Evolutionary conservation across 805 yeast genomes (phyloP).

Genomic region (Ogataea thermomethanolica): DNA sequence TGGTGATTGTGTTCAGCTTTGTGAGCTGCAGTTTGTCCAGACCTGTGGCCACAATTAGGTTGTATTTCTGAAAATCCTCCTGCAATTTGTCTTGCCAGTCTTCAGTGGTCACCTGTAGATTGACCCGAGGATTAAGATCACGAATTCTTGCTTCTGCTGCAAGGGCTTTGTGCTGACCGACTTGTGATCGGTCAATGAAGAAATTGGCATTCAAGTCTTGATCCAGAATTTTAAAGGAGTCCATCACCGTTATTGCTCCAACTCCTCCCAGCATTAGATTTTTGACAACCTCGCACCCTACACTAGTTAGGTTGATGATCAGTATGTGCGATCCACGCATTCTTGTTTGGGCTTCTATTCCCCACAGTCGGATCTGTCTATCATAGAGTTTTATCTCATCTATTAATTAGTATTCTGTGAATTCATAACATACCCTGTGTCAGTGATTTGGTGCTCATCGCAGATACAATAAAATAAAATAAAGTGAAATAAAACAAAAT

Average conservation of each 20-base stretch:
- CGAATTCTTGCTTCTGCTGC: conserved; percentile 54
- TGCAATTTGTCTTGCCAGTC: conserved; percentile 26
- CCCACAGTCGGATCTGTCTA: conserved; percentile 95
- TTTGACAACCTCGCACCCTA: conserved; percentile 80
- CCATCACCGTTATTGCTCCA: conserved; percentile 71
- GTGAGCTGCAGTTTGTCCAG: conserved; percentile 40
- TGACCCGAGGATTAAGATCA: conserved; percentile 79
- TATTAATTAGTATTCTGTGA: conserved; percentile 7
- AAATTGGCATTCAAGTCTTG: conserved; percentile 74
- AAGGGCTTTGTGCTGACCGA: conserved; percentile 55
- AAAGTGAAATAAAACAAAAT: neutral
- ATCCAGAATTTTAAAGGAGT: conserved; percentile 48
- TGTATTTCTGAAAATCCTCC: conserved; percentile 51
- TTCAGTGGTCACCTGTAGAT: conserved; percentile 42
- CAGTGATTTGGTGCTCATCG: conserved; percentile 5
- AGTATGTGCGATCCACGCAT: conserved; percentile 71
- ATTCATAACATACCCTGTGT: conserved; percentile 15
- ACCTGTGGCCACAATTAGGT: conserved; percentile 75
- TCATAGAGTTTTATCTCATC: conserved; percentile 93
- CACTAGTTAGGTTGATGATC: conserved; percentile 67
- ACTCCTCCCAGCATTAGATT: conserved; percentile 86
- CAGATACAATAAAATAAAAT: conserved; percentile 1
- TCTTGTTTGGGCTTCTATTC: conserved; percentile 81
- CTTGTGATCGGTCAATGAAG: conserved; percentile 52
- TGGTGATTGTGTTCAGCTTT: conserved; percentile 51